Evolutionary conservation across 2,329 filamentous ascomycete genomes (phyloP).

Genomic region (Mollisia scopiformis): DNA sequence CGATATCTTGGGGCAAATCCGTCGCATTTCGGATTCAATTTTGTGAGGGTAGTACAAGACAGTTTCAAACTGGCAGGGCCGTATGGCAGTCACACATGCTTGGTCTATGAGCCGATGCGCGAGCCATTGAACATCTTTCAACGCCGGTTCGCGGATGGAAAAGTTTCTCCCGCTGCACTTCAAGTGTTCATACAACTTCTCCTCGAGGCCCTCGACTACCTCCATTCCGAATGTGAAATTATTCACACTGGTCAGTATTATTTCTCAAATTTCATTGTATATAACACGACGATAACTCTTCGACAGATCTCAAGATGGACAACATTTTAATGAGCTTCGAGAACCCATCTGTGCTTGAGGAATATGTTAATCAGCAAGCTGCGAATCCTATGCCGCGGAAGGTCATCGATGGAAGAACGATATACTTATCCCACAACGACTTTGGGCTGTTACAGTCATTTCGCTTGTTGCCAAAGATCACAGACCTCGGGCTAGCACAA

Average conservation of each 20-base stretch:
- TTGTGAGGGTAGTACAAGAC: conserved; percentile 25
- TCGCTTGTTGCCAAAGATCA: conserved; percentile 26
- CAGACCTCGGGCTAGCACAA: conserved; percentile 29
- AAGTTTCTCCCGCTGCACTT: conserved; percentile 54
- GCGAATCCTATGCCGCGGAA: conserved; percentile 20
- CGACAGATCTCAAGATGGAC: conserved; percentile 28
- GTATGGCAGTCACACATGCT: conserved; percentile 25
- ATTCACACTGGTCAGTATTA: conserved; percentile 77
- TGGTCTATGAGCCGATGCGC: conserved; percentile 28
- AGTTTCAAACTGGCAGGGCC: conserved; percentile 25
- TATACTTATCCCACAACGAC: conserved; percentile 29
- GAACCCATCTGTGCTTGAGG: conserved; percentile 27
- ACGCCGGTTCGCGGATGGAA: conserved; percentile 16
- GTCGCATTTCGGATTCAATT: conserved; percentile 24
- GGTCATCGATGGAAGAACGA: conserved; percentile 23
- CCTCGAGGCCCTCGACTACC: conserved; percentile 87
- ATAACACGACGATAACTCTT: conserved; percentile 22
- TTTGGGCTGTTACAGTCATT: no score
- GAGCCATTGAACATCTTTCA: conserved; percentile 24
- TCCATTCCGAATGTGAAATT: conserved; percentile 95
- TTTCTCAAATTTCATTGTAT: conserved; percentile 14
- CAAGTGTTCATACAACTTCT: conserved; percentile 99
- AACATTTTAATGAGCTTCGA: conserved; percentile 27
- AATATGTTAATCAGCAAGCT: conserved; percentile 27
- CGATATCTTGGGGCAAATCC: conserved; percentile 26